These are phyloP conservation scores for Mycena polygramma DNA, from an alignment of 768 basidiomycete genomes.

Conservation along the genomic window DNA sequence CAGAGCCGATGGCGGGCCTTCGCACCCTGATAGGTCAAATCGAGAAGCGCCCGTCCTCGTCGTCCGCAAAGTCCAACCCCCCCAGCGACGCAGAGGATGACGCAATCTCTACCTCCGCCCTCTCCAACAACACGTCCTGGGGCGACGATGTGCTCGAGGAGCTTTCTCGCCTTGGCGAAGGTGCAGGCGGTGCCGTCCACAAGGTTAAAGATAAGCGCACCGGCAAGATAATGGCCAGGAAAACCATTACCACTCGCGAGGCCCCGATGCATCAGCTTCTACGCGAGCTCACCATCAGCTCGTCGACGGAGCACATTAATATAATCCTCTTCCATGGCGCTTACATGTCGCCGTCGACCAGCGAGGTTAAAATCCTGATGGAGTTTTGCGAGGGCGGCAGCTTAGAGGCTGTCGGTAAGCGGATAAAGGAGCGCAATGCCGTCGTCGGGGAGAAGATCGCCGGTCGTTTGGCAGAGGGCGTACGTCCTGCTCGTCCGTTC, in stretches of 20 bases:
- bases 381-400: constrained; percentile 91
- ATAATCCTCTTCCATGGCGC: constrained; percentile 95
- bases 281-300: constrained; percentile 92
- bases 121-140: constrained; percentile 58
- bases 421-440: constrained; percentile 82
- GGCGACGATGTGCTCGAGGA: constrained; percentile 84
- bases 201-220: constrained; percentile 90
- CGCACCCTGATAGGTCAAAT: constrained; percentile 54
- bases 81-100: constrained; percentile 40
- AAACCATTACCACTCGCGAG: constrained; percentile 92
- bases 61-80: constrained; percentile 36
- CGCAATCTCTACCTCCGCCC: constrained; percentile 34
- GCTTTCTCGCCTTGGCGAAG: constrained; percentile 86
- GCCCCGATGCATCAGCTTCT: constrained; percentile 94
- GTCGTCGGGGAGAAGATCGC: constrained; percentile 90
- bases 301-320: constrained; percentile 85
- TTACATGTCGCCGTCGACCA: constrained; percentile 87
- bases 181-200: constrained; percentile 96
- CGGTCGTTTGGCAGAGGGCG: constrained; percentile 94
- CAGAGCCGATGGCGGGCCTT: constrained; percentile 54
- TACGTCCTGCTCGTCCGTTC: constrained; percentile 54
- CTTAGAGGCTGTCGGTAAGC: constrained; percentile 89
- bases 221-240: constrained; percentile 89
- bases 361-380: constrained; percentile 97
- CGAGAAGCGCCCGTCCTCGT: constrained; percentile 45